Evolutionary conservation across 192 early-diverging fungal species (phyloP), one percentile per base, ranked within the genome.

Genomic region (Geranomyces variabilis): DNA sequence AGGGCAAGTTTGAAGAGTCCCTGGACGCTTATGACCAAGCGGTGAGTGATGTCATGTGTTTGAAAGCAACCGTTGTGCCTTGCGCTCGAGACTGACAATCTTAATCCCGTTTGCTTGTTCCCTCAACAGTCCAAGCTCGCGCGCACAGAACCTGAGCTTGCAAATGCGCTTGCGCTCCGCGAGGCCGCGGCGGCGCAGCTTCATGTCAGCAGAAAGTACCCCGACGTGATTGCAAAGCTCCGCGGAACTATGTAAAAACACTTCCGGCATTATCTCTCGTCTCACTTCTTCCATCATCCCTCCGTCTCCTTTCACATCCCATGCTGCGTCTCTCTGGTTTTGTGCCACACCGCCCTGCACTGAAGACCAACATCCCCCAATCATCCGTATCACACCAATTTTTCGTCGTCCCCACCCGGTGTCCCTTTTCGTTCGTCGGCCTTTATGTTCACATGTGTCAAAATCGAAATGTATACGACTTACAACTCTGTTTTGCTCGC

Each of bases 91-190:
- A 62, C 21, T 71, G 28, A 36, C 31, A 36, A 21, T 1, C 59
- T 21, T 28, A 57, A 58, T 73, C 79, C 51, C 86, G 15, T 53
- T 53, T 53, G n/a, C n/a, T n/a, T n/a, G n/a, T n/a, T n/a, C n/a
- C n/a, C n/a, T n/a, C n/a, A n/a, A n/a, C n/a, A 53, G 51, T 53
- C 51, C 19, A 53, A 90, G 10, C 82, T 97, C 57, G 90, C 93
- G 46, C 79, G 93, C 76, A 94, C 95, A 10, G 93, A 97, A 78
- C 83, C 92, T 45, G 96, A 98, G 80, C 81, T 98, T 70, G 86
- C 90, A 44, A 92, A 93, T 67, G 90, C 91, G 12, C 88, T 95
- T 49, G 68, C 63, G 15, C 83, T 81, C 36, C 56, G 77, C 14
- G 81, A 83, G 68, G 79, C 66, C 17, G 67, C 62, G 26, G 46